Evolutionary conservation across 306 rosid species (phyloP).

Genomic region (Mucuna pruriens): DNA sequence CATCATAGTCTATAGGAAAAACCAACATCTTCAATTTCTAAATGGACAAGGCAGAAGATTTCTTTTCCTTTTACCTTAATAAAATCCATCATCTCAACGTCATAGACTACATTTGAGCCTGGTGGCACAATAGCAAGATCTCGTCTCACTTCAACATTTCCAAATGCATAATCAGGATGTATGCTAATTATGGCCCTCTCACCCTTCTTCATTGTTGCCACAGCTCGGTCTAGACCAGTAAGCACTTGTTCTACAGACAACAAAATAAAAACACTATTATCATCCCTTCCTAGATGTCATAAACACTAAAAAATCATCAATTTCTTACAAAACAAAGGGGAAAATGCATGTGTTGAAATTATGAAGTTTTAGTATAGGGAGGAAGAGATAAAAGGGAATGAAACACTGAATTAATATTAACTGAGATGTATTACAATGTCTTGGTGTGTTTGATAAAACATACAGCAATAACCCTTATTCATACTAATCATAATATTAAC

Average conservation of each 20-base stretch:
- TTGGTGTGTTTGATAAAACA: background rate
- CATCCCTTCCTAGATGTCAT: slow-evolving; percentile 1
- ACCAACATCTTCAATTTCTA: background rate
- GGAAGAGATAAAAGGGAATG: background rate
- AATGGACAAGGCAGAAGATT: background rate
- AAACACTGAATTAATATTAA: background rate
- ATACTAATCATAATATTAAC: background rate
- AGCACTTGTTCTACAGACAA: slow-evolving; percentile 68
- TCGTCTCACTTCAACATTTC: slow-evolving; percentile 57
- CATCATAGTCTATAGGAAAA: background rate
- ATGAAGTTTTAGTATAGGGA: background rate
- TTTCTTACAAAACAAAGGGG: background rate
- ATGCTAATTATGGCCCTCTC: slow-evolving; percentile 63
- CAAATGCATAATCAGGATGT: slow-evolving; percentile 76
- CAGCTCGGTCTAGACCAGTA: slow-evolving; percentile 65
- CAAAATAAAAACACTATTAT: slow-evolving; percentile 24
- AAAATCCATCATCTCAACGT: slow-evolving; percentile 59
- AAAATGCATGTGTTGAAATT: background rate
- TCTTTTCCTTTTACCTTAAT: slow-evolving; percentile 52
- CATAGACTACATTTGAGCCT: slow-evolving; percentile 56
- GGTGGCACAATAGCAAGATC: slow-evolving; percentile 61
- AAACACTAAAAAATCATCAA: background rate
- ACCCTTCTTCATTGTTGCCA: slow-evolving; percentile 75
- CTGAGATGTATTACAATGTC: background rate
- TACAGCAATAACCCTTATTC: background rate